Percentiles rank a stretch among this genome's conserved stretches.
Evolutionary conservation across 805 yeast genomes (phyloP).

Genomic region (Clavispora phyllophila): DNA sequence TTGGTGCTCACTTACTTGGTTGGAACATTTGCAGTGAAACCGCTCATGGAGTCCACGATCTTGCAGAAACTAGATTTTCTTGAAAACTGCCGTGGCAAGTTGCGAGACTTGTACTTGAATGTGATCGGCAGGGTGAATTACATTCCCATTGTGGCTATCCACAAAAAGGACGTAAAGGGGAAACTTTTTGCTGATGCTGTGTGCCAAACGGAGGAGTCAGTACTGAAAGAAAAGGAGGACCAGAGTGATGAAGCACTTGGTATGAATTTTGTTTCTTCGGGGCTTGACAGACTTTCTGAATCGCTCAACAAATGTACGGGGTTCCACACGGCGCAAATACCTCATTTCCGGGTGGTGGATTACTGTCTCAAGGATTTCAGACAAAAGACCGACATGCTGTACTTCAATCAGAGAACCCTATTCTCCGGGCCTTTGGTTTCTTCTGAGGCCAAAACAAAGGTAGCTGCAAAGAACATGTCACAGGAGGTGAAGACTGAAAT

Average conservation of each 20-base stretch:
- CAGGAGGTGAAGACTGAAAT: constrained; percentile 33
- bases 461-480: constrained; percentile 21
- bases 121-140: constrained; percentile 29
- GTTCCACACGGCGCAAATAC: constrained; percentile 25
- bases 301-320: constrained; percentile 22
- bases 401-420: constrained; percentile 28
- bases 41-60: constrained; percentile 27
- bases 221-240: constrained; percentile 14
- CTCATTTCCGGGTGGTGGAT: constrained; percentile 27
- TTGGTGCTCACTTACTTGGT: constrained; percentile 26
- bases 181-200: constrained; percentile 34
- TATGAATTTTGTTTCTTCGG: constrained; percentile 20
- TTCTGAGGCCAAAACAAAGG: background rate
- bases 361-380: constrained; percentile 31
- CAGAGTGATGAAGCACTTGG: constrained; percentile 15
- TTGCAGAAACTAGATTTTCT: constrained; percentile 29
- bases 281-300: constrained; percentile 19
- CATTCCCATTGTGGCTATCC: constrained; percentile 37
- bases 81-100: constrained; percentile 26
- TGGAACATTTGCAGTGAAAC: constrained; percentile 30
- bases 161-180: constrained; percentile 21
- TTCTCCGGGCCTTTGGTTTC: constrained; percentile 20
- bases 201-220: constrained; percentile 30
- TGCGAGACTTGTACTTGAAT: constrained; percentile 33
- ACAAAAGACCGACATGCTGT: constrained; percentile 30